phyloP scores from a whole-genome alignment of 345 rosid genomes.

The Melaleuca alternifolia region DNA sequence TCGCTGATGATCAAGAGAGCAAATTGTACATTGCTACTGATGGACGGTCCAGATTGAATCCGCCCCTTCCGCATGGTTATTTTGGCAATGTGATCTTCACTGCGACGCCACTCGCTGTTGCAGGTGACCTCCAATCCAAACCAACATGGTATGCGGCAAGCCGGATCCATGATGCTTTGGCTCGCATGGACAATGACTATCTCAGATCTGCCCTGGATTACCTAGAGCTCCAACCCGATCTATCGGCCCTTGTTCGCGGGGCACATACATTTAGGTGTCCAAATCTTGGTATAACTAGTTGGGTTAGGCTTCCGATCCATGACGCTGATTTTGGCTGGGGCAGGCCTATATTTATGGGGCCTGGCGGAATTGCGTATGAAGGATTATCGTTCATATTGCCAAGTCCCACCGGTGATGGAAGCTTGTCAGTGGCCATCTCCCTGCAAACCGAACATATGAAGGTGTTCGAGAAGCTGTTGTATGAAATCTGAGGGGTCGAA shows the following conservation, averaged over 20 bases:
- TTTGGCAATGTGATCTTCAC: constrained; percentile 93
- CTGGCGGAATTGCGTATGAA: constrained; percentile 30
- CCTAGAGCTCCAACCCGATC: constrained; percentile 56
- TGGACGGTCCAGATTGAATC: constrained; percentile 69
- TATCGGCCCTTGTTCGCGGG: constrained; percentile 21
- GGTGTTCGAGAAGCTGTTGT: constrained; percentile 39
- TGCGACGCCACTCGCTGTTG: constrained; percentile 66
- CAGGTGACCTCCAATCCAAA: constrained; percentile 57
- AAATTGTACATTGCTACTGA: constrained; percentile 89
- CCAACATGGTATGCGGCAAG: constrained; percentile 90
- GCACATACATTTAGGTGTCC: constrained; percentile 46
- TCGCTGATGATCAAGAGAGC: constrained; percentile 54
- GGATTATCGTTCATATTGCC: constrained; percentile 35
- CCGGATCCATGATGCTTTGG: constrained; percentile 66
- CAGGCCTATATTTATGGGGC: constrained; percentile 36
- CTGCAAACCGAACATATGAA: constrained; percentile 42
- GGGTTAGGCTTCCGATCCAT: constrained; percentile 18
- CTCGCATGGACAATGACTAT: constrained; percentile 73
- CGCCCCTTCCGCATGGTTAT: constrained; percentile 80
- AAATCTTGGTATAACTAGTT: constrained; percentile 42
- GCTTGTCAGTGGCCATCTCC: constrained; percentile 40
- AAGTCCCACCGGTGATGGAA: constrained; percentile 41
- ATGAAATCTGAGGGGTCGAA: constrained; percentile 9
- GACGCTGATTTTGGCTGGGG: constrained; percentile 78
- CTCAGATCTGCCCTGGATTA: constrained; percentile 92